Evolutionary conservation across 148 eudicot species (phyloP), one percentile per base, ranked within the genome.

Genomic region (Persicaria tinctoria): DNA sequence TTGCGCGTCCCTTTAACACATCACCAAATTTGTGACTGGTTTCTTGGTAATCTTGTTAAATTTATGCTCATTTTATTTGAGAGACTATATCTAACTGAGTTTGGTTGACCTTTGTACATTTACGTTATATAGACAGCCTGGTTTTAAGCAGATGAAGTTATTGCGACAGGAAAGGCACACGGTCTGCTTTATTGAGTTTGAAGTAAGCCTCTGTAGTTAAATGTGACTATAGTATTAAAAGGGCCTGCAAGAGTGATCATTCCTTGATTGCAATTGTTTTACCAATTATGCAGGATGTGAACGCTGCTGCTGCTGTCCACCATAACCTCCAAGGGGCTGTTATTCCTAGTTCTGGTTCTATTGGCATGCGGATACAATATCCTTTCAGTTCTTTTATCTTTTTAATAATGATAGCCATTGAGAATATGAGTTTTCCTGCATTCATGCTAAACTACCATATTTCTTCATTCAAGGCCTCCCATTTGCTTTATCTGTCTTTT

Each of bases 311-410:
- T 6, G 88, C 87, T 76, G 97, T 95, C 76, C 99, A 95, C 78
- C 99, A 88, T 76, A 80, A 73, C 79, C 78, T 95, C 80, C 99
- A 95, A 82, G 99, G 99, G 64, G 99, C 97, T 75, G 92, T 95
- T 69, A 90, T 95, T 81, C 99, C 97, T 41, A 95, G 99, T 74
- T 92, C 96, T 78, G 96, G 96, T 78, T 89, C 99, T 62, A 85
- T 95, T 83, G 99, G 99, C 81, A 95, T 95, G 99, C 88, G 99
- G 57, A 95, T 95, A 85, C 99, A 95, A 92, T 95, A 95, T 95
- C 97, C 99, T 95, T 90, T 74, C 27, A 23, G 59, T 62, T 49
- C 6, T 46, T 73, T 55, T 6, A 63, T 57, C n/a, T 5, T 47
- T 46, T 54, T 46, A 23, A 55, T 2, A 11, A 6, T 47, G 5